Percentiles rank a stretch among this genome's conserved stretches.
These are phyloP conservation scores for Serendipita indica DNA, from an alignment of 768 basidiomycete species.

Conservation along the genomic window DNA sequence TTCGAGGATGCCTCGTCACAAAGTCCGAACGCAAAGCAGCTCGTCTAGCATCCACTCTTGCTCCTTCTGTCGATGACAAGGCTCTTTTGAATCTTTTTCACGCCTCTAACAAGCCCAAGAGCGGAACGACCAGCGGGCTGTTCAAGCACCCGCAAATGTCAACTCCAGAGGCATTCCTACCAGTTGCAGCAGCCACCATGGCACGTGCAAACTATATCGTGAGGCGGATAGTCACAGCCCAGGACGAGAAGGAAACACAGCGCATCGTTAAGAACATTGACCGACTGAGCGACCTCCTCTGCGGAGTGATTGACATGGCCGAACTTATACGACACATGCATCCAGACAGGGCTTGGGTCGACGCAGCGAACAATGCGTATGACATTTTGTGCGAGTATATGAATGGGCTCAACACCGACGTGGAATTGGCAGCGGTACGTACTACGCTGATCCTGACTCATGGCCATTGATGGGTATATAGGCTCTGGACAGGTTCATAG, in stretches of 20 bases:
- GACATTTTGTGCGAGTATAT: slow-evolving; percentile 91
- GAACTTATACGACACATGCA: slow-evolving; percentile 89
- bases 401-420: slow-evolving; percentile 92
- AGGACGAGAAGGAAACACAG: slow-evolving; percentile 58
- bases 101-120: slow-evolving; percentile 32
- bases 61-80: slow-evolving; percentile 50
- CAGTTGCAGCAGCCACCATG: slow-evolving; percentile 66
- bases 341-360: slow-evolving; percentile 72
- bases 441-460: not conserved
- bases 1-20: slow-evolving; percentile 9
- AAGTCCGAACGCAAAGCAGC: not conserved
- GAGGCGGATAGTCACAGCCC: slow-evolving; percentile 61
- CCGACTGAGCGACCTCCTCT: slow-evolving; percentile 87
- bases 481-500: slow-evolving; percentile 58
- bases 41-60: slow-evolving; percentile 13
- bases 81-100: slow-evolving; percentile 60
- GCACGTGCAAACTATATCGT: slow-evolving; percentile 70
- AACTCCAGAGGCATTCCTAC: slow-evolving; percentile 50
- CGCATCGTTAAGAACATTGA: slow-evolving; percentile 93
- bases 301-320: slow-evolving; percentile 90
- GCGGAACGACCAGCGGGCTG: slow-evolving; percentile 53
- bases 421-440: slow-evolving; percentile 76
- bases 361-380: slow-evolving; percentile 74
- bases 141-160: slow-evolving; percentile 68
- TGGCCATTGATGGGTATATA: slow-evolving; percentile 23